Evolutionary conservation across 2,329 filamentous ascomycete genomes (phyloP).

Genomic region (Huntiella moniliformis): DNA sequence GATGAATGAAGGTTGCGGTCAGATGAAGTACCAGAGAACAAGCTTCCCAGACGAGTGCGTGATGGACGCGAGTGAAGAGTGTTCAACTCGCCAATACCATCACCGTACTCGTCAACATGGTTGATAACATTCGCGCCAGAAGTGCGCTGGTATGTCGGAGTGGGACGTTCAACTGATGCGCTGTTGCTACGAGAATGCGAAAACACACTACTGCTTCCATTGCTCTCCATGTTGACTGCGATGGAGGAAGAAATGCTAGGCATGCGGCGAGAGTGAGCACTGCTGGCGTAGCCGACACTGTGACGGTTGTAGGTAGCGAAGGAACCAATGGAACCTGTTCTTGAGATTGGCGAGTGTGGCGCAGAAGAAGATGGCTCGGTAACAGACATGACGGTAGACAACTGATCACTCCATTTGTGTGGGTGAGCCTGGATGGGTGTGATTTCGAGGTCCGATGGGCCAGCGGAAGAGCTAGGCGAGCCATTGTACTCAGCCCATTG

Average conservation of each 20-base stretch:
- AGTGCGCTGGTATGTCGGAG: constrained; percentile 23
- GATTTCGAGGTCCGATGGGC: neutral
- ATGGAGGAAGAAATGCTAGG: constrained; percentile 39
- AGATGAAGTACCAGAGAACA: constrained; percentile 30
- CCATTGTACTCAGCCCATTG: constrained; percentile 7
- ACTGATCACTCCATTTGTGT: constrained; percentile 44
- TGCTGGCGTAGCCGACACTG: constrained; percentile 28
- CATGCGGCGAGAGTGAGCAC: constrained; percentile 34
- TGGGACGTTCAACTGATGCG: constrained; percentile 31
- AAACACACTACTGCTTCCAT: constrained; percentile 14
- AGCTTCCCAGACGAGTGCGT: constrained; percentile 29
- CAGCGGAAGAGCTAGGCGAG: neutral
- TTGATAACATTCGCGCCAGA: constrained; percentile 20
- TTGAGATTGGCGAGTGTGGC: constrained; percentile 24
- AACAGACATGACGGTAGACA: constrained; percentile 45
- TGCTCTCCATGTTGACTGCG: constrained; percentile 15
- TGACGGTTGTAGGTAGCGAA: constrained; percentile 17
- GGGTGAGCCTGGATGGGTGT: constrained; percentile 26
- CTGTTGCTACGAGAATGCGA: constrained; percentile 24
- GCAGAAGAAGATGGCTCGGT: constrained; percentile 30
- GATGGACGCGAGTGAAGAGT: constrained; percentile 34
- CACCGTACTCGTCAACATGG: constrained; percentile 44
- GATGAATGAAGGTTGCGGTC: constrained; percentile 35
- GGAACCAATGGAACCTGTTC: constrained; percentile 22
- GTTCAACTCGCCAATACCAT: constrained; percentile 42